A percentile compares a stretch with the other conserved stretches of the same genome.
phyloP scores from a whole-genome alignment of 78 protist genomes.

The Dictyostelium intermedium region DNA sequence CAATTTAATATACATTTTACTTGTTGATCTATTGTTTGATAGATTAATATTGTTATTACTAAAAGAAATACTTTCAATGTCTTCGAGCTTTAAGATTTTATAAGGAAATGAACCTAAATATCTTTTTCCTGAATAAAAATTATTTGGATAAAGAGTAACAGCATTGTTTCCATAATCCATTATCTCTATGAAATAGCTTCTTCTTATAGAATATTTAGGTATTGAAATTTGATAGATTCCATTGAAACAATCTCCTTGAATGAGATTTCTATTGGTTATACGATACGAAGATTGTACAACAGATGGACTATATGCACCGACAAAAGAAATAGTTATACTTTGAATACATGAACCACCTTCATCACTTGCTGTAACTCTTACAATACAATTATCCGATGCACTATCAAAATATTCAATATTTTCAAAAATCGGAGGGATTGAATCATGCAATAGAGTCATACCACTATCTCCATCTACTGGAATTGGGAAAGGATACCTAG shows the following conservation, averaged over 20 bases:
- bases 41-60: background rate
- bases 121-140: background rate
- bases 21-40: background rate
- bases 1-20: background rate
- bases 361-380: background rate
- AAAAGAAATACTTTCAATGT: background rate
- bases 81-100: background rate
- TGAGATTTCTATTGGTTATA: background rate
- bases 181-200: background rate
- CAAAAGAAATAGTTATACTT: background rate
- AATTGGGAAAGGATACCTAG: background rate
- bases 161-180: background rate
- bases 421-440: background rate
- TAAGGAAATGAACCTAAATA: background rate
- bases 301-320: background rate
- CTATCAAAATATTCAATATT: background rate
- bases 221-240: background rate
- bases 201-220: background rate
- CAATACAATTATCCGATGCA: background rate
- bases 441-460: background rate
- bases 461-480: background rate
- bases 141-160: background rate
- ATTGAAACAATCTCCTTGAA: background rate
- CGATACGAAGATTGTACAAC: background rate
- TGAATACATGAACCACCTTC: background rate